phyloP scores from a whole-genome alignment of 805 yeast species.

The Pichia cephalocereana region DNA sequence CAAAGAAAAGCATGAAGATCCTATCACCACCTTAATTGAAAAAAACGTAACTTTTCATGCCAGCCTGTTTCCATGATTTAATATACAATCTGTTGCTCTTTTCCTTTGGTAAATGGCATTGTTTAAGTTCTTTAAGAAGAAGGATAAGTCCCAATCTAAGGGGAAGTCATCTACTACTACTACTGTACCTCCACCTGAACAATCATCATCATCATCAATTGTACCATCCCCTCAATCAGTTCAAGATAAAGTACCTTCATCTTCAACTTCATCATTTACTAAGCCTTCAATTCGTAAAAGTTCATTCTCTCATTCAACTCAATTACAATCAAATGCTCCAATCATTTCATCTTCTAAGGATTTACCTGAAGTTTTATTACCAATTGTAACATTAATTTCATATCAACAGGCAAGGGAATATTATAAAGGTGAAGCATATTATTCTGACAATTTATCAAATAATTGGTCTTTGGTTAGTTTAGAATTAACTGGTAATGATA shows the following conservation, averaged over 20 bases:
- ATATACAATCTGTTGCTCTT: background rate
- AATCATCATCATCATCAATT: background rate
- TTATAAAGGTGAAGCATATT: constrained; percentile 9
- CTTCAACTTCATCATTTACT: background rate
- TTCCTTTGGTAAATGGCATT: background rate
- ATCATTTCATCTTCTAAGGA: background rate
- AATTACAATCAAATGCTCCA: background rate
- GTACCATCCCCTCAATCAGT: background rate
- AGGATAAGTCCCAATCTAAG: background rate
- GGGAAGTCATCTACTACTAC: background rate
- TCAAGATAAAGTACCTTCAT: background rate
- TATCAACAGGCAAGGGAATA: constrained; percentile 66
- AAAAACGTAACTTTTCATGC: no score
- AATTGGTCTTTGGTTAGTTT: constrained; percentile 22
- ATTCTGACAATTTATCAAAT: background rate
- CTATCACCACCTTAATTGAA: no score
- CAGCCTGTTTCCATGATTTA: background rate
- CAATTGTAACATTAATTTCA: constrained; percentile 59
- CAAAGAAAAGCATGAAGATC: no score
- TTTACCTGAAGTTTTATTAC: constrained; percentile 58
- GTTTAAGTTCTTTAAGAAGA: constrained; percentile 1
- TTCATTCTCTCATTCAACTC: constrained; percentile 1
- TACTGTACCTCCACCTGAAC: background rate
- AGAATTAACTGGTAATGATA: constrained; percentile 41
- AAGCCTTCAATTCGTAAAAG: constrained; percentile 1